Conservation (phyloP, 1,284 basidiomycete genomes). For the Ganoderma resinaceum region DNA sequence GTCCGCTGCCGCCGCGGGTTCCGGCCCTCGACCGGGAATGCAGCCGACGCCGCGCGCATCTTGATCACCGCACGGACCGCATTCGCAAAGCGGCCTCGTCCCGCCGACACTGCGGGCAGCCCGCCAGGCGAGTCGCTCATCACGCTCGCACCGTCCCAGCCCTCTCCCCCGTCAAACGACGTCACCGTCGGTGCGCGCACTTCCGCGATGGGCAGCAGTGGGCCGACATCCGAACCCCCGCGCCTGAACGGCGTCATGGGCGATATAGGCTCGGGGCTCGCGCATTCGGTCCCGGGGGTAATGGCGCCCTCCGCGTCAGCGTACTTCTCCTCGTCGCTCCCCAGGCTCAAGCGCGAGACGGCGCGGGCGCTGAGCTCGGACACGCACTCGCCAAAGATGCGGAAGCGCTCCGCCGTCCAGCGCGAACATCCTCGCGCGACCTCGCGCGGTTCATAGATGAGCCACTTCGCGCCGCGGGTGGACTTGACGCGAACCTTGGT, state of each 20-base stretch:
- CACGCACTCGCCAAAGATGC: slow-evolving; percentile 30
- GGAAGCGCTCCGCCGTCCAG: slow-evolving; percentile 32
- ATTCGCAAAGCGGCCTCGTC: slow-evolving; percentile 47
- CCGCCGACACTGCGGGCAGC: slow-evolving; percentile 18
- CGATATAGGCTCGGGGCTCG: slow-evolving; percentile 40
- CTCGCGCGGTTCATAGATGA: slow-evolving; percentile 38
- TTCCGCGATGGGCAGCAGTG: slow-evolving; percentile 33
- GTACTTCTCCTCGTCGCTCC: slow-evolving; percentile 23
- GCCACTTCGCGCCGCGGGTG: slow-evolving; percentile 45
- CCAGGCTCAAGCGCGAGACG: slow-evolving; percentile 21
- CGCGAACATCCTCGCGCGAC: slow-evolving; percentile 31
- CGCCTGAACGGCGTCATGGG: slow-evolving; percentile 21
- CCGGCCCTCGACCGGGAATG: slow-evolving; percentile 37
- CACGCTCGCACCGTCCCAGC: slow-evolving; percentile 26
- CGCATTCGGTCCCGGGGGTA: slow-evolving; percentile 24
- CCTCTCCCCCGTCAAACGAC: slow-evolving; percentile 37
- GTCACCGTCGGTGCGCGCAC: slow-evolving; percentile 29
- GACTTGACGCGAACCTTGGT: slow-evolving; percentile 41
- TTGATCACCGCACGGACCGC: slow-evolving; percentile 57
- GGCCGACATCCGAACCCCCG: slow-evolving; percentile 28
- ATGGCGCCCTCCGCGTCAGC: slow-evolving; percentile 27
- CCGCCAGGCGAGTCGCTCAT: background rate
- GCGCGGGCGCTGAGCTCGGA: slow-evolving; percentile 18
- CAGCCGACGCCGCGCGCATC: slow-evolving; percentile 46
- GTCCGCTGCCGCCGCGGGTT: slow-evolving; percentile 50